Evolutionary conservation across 306 rosid genomes (phyloP).

Genomic region (Glycine tomentella): DNA sequence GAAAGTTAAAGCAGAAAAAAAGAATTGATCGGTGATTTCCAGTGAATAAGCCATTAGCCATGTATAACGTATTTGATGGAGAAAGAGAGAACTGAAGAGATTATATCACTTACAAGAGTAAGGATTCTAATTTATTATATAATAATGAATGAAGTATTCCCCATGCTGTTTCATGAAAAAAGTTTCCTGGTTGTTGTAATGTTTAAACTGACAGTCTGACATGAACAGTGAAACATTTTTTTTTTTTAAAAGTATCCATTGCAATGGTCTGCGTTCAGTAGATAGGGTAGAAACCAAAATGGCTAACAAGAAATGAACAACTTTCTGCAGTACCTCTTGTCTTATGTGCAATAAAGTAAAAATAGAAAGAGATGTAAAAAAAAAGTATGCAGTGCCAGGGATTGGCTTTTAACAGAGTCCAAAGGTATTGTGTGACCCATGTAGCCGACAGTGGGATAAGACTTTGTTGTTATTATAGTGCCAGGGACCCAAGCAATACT

Average conservation of each 20-base stretch:
- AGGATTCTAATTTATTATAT: neutral
- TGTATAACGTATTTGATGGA: neutral
- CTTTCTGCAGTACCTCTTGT: neutral
- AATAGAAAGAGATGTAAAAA: neutral
- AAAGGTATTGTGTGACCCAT: too few relatives aligned
- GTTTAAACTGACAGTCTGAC: neutral
- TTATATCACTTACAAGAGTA: neutral
- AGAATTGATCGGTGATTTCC: neutral
- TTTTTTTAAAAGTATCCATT: neutral
- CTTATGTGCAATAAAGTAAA: neutral
- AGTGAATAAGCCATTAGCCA: neutral
- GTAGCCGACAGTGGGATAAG: too few relatives aligned
- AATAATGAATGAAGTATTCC: neutral
- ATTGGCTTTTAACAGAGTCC: too few relatives aligned
- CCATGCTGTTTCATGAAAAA: neutral
- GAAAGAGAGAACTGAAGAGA: neutral
- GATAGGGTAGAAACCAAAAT: neutral
- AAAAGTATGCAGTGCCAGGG: neutral
- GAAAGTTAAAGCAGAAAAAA: neutral
- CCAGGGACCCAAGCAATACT: neutral
- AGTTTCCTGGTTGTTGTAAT: neutral
- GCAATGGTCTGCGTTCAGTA: neutral
- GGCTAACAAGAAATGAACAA: neutral
- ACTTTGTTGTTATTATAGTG: too few relatives aligned
- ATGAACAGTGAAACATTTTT: neutral